Percentiles rank a stretch among this genome's conserved stretches.
These are phyloP conservation scores for Lentinula raphanica DNA, from an alignment of 768 basidiomycete genomes.

Conservation along the genomic window DNA sequence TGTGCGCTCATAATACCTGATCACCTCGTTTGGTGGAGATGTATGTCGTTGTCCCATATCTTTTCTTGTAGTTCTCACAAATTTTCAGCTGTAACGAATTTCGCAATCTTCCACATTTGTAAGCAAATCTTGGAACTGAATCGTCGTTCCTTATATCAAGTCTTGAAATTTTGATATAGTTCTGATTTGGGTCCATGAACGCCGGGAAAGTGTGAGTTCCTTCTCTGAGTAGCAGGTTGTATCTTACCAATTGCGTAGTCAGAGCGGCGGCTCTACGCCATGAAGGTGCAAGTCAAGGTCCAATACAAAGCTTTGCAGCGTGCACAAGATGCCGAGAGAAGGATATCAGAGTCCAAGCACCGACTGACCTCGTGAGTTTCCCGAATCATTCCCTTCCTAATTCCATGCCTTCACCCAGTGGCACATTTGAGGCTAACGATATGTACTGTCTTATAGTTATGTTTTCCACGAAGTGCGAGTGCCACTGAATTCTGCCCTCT, in stretches of 20 bases:
- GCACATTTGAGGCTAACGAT: too few relatives aligned
- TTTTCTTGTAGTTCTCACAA: neutral
- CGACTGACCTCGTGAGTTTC: conserved; percentile 46
- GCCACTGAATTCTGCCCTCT: conserved; percentile 45
- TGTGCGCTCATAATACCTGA: conserved; percentile 12
- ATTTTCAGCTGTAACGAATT: conserved; percentile 38
- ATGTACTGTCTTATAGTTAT: conserved; percentile 25
- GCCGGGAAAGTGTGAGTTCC: conserved; percentile 19
- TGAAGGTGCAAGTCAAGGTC: conserved; percentile 47
- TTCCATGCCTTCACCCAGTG: neutral
- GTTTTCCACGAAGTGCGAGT: conserved; percentile 62
- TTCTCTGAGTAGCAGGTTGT: neutral
- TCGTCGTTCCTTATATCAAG: conserved; percentile 13
- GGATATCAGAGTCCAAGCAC: conserved; percentile 9
- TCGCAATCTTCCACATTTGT: conserved; percentile 50
- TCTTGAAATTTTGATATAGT: conserved; percentile 14
- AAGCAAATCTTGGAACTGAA: neutral
- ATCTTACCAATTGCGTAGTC: conserved; percentile 22
- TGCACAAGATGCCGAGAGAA: conserved; percentile 5
- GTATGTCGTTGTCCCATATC: conserved; percentile 4
- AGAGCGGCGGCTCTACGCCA: conserved; percentile 44
- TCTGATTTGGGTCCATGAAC: conserved; percentile 17
- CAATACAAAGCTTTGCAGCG: conserved; percentile 45
- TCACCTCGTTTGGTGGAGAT: conserved; percentile 11
- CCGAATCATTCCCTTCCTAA: conserved; percentile 20